These are phyloP conservation scores for Darksidea phi DNA, from an alignment of 495 filamentous ascomycete species.

Conservation along the genomic window DNA sequence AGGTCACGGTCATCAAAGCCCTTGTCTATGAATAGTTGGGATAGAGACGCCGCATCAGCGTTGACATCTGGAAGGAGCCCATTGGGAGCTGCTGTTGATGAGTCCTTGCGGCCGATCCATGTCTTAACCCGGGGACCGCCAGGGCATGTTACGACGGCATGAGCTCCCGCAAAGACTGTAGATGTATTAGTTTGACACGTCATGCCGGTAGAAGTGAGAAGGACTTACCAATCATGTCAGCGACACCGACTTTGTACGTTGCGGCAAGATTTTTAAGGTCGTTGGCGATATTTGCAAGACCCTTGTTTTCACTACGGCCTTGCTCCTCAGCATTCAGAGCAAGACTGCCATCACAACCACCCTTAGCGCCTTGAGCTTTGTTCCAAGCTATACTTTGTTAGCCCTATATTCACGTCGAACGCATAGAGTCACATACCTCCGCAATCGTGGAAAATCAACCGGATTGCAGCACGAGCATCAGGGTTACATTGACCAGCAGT, in stretches of 20 bases:
- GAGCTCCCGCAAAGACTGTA: conserved; percentile 32
- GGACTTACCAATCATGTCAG: conserved; percentile 34
- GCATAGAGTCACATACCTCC: conserved; percentile 6
- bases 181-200: background rate
- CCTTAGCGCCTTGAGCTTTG: conserved; percentile 20
- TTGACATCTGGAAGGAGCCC: conserved; percentile 38
- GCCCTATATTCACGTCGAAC: background rate
- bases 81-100: conserved; percentile 19
- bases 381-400: conserved; percentile 26
- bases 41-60: conserved; percentile 27
- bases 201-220: background rate
- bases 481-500: conserved; percentile 30
- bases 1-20: conserved; percentile 37
- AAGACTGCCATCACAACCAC: conserved; percentile 40
- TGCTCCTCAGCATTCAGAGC: conserved; percentile 28
- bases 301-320: conserved; percentile 38
- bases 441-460: conserved; percentile 33
- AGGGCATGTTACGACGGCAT: conserved; percentile 41
- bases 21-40: conserved; percentile 38
- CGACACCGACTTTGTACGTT: conserved; percentile 31
- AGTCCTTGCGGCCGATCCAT: conserved; percentile 36
- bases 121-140: conserved; percentile 36
- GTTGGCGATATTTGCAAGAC: conserved; percentile 33
- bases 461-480: conserved; percentile 32
- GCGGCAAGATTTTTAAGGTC: conserved; percentile 22